A percentile compares a stretch with the other conserved stretches of the same genome.
Conservation (phyloP, 2,329 filamentous ascomycete genomes). For the Cadophora sp. region DNA sequence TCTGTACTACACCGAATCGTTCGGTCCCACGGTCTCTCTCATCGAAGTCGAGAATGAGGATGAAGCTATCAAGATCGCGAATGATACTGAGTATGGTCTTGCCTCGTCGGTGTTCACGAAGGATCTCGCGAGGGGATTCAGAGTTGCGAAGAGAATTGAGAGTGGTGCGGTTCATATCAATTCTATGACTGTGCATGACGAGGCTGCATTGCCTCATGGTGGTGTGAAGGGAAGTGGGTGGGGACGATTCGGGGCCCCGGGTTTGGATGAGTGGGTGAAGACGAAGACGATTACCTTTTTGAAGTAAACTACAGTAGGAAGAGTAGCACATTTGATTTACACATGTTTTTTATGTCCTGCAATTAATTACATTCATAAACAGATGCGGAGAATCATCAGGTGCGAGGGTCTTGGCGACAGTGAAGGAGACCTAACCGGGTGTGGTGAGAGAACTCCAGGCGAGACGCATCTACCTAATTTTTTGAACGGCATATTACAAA, state of each 20-base stretch:
- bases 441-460: no score
- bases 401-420: no score
- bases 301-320: no score
- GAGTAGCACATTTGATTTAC: no score
- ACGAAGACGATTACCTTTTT: constrained; percentile 68
- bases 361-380: no score
- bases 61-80: constrained; percentile 64
- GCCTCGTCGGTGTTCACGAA: constrained; percentile 69
- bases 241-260: constrained; percentile 61
- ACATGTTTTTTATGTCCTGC: no score
- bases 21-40: constrained; percentile 65
- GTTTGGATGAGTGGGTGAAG: constrained; percentile 65
- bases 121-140: constrained; percentile 54
- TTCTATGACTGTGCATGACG: constrained; percentile 68
- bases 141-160: constrained; percentile 55
- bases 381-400: no score
- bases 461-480: no score
- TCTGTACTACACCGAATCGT: constrained; percentile 71
- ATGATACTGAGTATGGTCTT: constrained; percentile 70
- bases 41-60: constrained; percentile 61
- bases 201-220: constrained; percentile 66
- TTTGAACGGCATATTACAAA: no score
- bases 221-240: constrained; percentile 67
- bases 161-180: constrained; percentile 71
- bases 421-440: no score